Evolutionary conservation across 441 rosid genomes (phyloP).

Genomic region (Jatropha podagrica): DNA sequence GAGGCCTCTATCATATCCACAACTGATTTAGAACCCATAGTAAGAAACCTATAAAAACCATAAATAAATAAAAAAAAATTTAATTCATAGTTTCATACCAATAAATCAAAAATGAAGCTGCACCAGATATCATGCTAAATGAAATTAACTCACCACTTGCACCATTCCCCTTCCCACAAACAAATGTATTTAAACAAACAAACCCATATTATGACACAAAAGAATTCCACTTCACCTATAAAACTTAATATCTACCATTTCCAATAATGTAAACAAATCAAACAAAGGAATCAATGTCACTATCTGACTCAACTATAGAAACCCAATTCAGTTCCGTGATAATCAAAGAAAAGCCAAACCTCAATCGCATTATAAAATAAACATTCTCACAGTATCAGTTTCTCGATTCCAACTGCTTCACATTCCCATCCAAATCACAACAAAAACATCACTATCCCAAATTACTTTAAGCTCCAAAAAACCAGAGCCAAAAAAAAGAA

Average conservation of each 20-base stretch:
- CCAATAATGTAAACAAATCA: slow-evolving; percentile 10
- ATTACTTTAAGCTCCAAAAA: slow-evolving; percentile 6
- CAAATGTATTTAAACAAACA: neutral
- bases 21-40: slow-evolving; percentile 65
- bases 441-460: slow-evolving; percentile 9
- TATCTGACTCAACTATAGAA: neutral
- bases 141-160: neutral
- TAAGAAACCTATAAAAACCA: slow-evolving; percentile 29
- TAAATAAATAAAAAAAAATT: slow-evolving; percentile 4
- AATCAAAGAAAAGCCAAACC: neutral
- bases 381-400: slow-evolving; percentile 2
- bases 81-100: neutral
- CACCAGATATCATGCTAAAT: slow-evolving; percentile 1
- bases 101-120: neutral
- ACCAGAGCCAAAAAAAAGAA: slow-evolving; percentile 1
- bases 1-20: slow-evolving; percentile 83
- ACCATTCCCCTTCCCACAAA: neutral
- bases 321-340: slow-evolving; percentile 8
- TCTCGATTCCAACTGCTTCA: slow-evolving; percentile 2
- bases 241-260: slow-evolving; percentile 1
- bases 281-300: slow-evolving; percentile 4
- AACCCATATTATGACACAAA: neutral
- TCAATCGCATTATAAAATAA: neutral
- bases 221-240: neutral
- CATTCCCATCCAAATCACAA: neutral